phyloP scores from a whole-genome alignment of 73 alveolate genomes.

The Diophrys sp. region DNA sequence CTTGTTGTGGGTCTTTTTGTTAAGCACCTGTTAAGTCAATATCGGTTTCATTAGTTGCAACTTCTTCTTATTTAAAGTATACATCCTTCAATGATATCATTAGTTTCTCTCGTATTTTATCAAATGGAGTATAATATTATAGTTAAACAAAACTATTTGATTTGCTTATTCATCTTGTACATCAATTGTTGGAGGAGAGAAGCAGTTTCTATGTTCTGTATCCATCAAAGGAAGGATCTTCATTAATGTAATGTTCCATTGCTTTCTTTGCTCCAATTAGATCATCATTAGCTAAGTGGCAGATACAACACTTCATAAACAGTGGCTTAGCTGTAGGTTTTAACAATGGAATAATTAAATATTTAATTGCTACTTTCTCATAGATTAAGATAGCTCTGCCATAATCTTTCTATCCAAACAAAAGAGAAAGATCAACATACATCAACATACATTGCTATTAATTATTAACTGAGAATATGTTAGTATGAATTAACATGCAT shows the following conservation, averaged over 20 bases:
- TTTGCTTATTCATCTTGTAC: background rate
- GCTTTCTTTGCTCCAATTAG: conserved; percentile 67
- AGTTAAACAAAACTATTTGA: background rate
- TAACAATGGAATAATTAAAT: conserved; percentile 58
- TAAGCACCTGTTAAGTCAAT: no score
- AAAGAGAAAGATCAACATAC: no score
- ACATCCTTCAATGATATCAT: background rate
- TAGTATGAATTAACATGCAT: no score
- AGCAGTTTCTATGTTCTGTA: conserved; percentile 66
- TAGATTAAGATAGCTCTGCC: no score
- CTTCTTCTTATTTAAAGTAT: background rate
- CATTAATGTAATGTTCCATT: conserved; percentile 43
- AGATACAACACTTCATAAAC: conserved; percentile 61
- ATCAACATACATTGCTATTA: no score
- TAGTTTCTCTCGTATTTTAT: conserved; percentile 27
- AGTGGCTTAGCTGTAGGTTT: conserved; percentile 71
- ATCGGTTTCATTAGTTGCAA: no score
- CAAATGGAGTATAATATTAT: conserved; percentile 36
- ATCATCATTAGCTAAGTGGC: conserved; percentile 72
- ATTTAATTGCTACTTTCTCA: conserved; percentile 73
- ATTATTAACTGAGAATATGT: no score
- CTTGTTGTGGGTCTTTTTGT: no score
- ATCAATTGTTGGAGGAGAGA: conserved; percentile 2
- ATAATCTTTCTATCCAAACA: no score
- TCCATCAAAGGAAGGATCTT: conserved; percentile 80